phyloP scores from a whole-genome alignment of 768 basidiomycete species.

The Coprinellus micaceus region DNA sequence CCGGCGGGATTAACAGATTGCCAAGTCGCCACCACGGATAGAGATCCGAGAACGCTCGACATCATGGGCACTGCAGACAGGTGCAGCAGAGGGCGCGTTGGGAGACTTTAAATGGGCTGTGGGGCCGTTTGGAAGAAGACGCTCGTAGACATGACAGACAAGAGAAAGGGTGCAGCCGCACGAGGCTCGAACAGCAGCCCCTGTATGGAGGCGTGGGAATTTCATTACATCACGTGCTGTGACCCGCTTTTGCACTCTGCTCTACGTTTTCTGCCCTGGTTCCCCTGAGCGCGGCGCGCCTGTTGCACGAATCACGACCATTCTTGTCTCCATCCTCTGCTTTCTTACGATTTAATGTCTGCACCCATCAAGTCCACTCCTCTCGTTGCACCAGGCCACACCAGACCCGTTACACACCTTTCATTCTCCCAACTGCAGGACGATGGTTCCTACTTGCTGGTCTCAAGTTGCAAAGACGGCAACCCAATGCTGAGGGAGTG shows the following conservation, averaged over 20 bases:
- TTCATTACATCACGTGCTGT: slow-evolving; percentile 14
- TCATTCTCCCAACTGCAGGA: slow-evolving; percentile 86
- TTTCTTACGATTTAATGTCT: slow-evolving; percentile 50
- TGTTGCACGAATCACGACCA: slow-evolving; percentile 42
- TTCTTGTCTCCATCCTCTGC: slow-evolving; percentile 16
- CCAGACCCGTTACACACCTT: slow-evolving; percentile 87
- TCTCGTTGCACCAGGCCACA: slow-evolving; percentile 83
- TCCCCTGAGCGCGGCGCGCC: slow-evolving; percentile 53
- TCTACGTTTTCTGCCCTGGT: slow-evolving; percentile 17
- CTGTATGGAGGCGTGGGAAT: too few relatives aligned
- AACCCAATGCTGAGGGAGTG: slow-evolving; percentile 96
- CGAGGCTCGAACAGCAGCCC: too few relatives aligned
- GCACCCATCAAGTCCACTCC: slow-evolving; percentile 64
- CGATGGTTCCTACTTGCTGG: slow-evolving; percentile 83
- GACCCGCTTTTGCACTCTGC: slow-evolving; percentile 8
- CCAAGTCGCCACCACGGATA: too few relatives aligned
- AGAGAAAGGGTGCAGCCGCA: too few relatives aligned
- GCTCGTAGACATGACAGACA: too few relatives aligned
- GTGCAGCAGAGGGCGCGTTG: too few relatives aligned
- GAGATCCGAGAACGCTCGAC: not conserved
- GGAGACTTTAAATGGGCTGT: too few relatives aligned
- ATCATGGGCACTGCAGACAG: too few relatives aligned
- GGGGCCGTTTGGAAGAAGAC: too few relatives aligned
- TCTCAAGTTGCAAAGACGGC: slow-evolving; percentile 98
- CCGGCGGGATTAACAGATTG: not conserved